Conservation (phyloP, 192 early-diverging fungal species). For the Rhizophagus clarus region DNA sequence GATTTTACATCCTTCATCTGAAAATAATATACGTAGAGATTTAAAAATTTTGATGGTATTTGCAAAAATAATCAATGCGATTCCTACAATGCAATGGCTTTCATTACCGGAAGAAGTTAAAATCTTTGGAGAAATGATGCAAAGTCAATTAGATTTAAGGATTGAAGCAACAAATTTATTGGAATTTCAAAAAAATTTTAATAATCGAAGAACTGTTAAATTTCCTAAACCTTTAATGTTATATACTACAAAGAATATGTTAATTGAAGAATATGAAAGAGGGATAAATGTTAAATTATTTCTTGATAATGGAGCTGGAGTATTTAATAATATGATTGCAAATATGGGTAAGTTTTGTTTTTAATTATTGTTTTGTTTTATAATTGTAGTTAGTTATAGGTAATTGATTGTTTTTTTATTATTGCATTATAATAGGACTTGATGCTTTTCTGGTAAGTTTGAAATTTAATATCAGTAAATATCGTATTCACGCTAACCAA, state of each 20-base stretch:
- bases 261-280: constrained; percentile 84
- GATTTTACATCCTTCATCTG: constrained; percentile 85
- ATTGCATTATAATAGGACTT: constrained; percentile 52
- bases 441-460: constrained; percentile 68
- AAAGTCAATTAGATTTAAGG: constrained; percentile 82
- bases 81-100: constrained; percentile 87
- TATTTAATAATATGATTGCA: constrained; percentile 77
- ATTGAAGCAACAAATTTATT: constrained; percentile 76
- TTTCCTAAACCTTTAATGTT: constrained; percentile 71
- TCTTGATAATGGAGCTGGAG: constrained; percentile 62
- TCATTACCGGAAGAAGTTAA: constrained; percentile 86
- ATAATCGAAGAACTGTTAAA: constrained; percentile 48
- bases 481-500: no score
- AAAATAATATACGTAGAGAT: constrained; percentile 70
- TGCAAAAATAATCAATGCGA: constrained; percentile 60
- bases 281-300: constrained; percentile 78
- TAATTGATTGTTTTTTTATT: no score
- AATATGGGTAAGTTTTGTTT: constrained; percentile 63
- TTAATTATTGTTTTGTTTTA: constrained; percentile 17
- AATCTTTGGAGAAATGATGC: constrained; percentile 92
- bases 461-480: no score
- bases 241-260: constrained; percentile 59
- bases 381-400: neutral
- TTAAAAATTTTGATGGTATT: constrained; percentile 78
- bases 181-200: constrained; percentile 62